Conservation (phyloP, 345 rosid species). For the Melaleuca alternifolia region DNA sequence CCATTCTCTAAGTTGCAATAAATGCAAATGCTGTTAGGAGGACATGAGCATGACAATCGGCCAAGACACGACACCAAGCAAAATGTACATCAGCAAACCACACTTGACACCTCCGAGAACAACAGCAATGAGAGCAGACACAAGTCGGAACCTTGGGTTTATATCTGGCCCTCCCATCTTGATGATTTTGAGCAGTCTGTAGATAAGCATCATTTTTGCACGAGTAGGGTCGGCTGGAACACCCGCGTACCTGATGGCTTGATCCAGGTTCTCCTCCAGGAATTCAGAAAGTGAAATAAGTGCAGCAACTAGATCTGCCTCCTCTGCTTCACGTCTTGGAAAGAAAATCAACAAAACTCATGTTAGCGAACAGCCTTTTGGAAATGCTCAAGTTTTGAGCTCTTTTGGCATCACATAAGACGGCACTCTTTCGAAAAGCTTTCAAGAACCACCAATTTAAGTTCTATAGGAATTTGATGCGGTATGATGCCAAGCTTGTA, state of each 20-base stretch:
- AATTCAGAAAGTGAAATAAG: too few relatives aligned
- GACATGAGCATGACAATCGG: background rate
- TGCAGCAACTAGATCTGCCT: background rate
- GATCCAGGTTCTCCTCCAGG: background rate
- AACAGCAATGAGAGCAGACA: accelerated
- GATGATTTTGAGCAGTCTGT: accelerated
- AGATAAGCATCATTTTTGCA: background rate
- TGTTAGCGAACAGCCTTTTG: background rate
- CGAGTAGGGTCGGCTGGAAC: background rate
- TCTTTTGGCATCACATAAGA: background rate
- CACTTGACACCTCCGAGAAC: background rate
- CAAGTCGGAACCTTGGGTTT: background rate
- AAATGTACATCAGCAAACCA: background rate
- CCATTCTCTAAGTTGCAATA: background rate
- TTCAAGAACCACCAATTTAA: background rate
- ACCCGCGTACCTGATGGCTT: background rate
- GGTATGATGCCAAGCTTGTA: background rate
- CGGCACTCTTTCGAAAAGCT: background rate
- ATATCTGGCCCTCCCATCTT: background rate
- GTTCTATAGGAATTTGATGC: background rate
- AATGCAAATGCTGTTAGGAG: background rate
- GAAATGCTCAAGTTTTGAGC: background rate
- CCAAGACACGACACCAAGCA: background rate
- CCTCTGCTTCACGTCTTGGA: background rate
- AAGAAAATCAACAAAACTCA: background rate